Base-by-base conservation (phyloP, 257 asterid genomes). In the Coffea eugenioides region DNA sequence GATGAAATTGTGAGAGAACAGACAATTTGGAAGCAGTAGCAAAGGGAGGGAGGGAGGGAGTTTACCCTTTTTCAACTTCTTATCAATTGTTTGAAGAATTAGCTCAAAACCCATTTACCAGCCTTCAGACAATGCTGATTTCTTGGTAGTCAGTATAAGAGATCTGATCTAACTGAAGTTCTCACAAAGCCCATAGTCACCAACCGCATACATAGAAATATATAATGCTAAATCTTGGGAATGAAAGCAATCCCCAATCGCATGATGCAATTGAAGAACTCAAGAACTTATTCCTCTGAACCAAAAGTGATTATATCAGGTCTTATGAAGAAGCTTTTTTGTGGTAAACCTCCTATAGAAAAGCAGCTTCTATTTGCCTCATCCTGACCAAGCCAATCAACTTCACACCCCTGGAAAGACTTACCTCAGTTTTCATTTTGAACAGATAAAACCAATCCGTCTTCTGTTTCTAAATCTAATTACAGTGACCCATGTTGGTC, bases 101-200 rank as follows among this genome's bases (percentile, higher is more conserved):
- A 70, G 31, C 56, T 45, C 71, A 34, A 67, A 67, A 13, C 11
- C 20, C 7, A 34, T 21, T 11, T 4, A 39, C 45, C 18, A 21
- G 43, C 18, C 46, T 66, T 25, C 31, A 51, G 57, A 2, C n/a
- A 69, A n/a, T n/a, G 14, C 67, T 43, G 62, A 59, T 54, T 12
- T 51, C 75, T 67, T 52, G 57, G 20, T 54, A 5, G 48, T 69
- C 16, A 64, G 43, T 57, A 25, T 71, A 48, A 79, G 77, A 69
- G 23, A 51, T 48, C 49, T 31, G 43, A 56, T 48, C 66, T 67
- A 25, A 62, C 48, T 27, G n/a, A 73, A 52, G 49, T 51, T 16
- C 21, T 73, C 59, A n/a, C 6, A 49, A 39, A 57, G 4, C 3
- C 8, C 14, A 18, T 0, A 36, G 39, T 36, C 7, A 43, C 46